These are phyloP conservation scores for Dictyostelium intermedium DNA, from an alignment of 78 protist genomes.

Conservation along the genomic window DNA sequence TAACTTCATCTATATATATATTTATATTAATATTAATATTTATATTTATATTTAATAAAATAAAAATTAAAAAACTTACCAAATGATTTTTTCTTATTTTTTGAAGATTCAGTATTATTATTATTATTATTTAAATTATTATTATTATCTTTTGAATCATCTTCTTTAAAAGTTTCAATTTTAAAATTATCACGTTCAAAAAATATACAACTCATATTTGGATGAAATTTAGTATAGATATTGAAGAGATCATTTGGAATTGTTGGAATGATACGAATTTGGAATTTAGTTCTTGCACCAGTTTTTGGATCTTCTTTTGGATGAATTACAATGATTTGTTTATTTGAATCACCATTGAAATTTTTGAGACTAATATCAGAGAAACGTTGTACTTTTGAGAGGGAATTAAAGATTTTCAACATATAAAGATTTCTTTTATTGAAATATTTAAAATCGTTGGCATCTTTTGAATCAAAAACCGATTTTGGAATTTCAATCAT, in stretches of 20 bases:
- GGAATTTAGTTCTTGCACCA: constrained; percentile 58
- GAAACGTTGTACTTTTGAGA: constrained; percentile 11
- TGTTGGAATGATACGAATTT: constrained; percentile 40
- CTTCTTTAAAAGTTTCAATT: constrained; percentile 37
- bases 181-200: background rate
- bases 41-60: no score
- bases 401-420: background rate
- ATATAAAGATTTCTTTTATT: constrained; percentile 66
- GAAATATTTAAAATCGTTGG: constrained; percentile 49
- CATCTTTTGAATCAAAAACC: background rate
- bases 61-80: constrained; percentile 36
- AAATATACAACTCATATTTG: constrained; percentile 44
- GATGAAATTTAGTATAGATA: constrained; percentile 29
- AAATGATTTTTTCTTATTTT: constrained; percentile 1
- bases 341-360: constrained; percentile 63
- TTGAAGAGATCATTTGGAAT: constrained; percentile 1
- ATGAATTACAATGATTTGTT: constrained; percentile 39
- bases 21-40: no score
- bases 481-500: constrained; percentile 43
- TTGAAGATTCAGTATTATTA: background rate
- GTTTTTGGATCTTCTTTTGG: constrained; percentile 65
- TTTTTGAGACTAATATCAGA: background rate
- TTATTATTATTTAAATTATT: background rate
- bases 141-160: background rate
- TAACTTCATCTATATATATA: background rate